Evolutionary conservation across 768 basidiomycete species (phyloP), one percentile per base, ranked within the genome.

Genomic region (Cubamyces lactineus): DNA sequence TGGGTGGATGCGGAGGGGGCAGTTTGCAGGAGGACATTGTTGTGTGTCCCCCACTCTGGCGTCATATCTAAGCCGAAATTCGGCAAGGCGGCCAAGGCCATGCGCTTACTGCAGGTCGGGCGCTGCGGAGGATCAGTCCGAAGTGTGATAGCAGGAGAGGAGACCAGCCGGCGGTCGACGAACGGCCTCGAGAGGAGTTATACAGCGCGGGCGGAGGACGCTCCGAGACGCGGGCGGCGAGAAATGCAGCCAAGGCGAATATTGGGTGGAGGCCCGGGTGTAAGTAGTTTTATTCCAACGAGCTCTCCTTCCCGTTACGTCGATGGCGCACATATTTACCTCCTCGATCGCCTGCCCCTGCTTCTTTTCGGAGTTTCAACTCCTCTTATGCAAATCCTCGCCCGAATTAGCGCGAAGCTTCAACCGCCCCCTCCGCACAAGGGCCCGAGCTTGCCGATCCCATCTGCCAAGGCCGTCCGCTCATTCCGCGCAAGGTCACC

Each of bases 1-100:
- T n/a, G n/a, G 40, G 53, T 45, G 47, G 53, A 24, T 42, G 21
- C 2, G 39, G 26, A 55, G 47, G 17, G 47, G 30, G 54, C 49
- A 40, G 28, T 21, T 43, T 38, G 34, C 8, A 47, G 34, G 34
- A 7, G 34, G 34, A 34, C 34, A 34, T 34, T 8, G 30, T n/a
- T 34, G 53, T 40, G 53, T 43, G 55, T 15, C 41, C 42, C 24
- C 60, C 60, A 55, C 61, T 53, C 55, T 64, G 63, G 63, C 63
- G 63, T 64, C 63, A 64, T 64, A 48, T 60, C 55, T 52, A n/a
- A 17, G 49, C 48, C 61, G 55, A 40, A 53, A 41, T 9, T 28
- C 55, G 55, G 55, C 48, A 46, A 17, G 49, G 13, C 30, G 48
- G 53, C 60, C 40, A 43, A 34, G 46, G 7, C 57, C 57, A 58